Base-by-base conservation (phyloP, 805 yeast genomes). In the Wickerhamiella nectarea region DNA sequence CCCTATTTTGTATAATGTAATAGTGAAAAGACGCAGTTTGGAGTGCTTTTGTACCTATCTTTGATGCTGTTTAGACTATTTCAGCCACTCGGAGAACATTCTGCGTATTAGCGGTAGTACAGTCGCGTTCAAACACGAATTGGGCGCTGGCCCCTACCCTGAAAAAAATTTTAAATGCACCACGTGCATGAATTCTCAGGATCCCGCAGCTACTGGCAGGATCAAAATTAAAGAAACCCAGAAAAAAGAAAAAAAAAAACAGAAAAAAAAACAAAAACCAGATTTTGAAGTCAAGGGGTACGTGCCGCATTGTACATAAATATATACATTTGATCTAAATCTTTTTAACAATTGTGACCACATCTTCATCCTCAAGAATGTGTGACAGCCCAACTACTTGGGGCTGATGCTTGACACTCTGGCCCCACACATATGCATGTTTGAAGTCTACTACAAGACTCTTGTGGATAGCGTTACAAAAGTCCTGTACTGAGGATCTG, bases 401-500 rank as follows among this genome's bases (percentile, higher is more conserved):
- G 12, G 97, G 97, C 64, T 89, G 96, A 62, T 91, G 98, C 68
- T 91, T 91, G 43, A 89, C 97, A 60, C 94, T 37, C 36, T 45
- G 74, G 29, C 99, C 99, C 58, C 70, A 91, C 1, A 91, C 98
- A 48, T 85, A 73, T 1, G 98, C 98, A 54, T 76, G 80, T 64
- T 85, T 81, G 65, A 91, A 91, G 57, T 91, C 95, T 35, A 81
- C 94, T 33, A 91, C 94, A 59, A 91, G 70, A 34, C 89, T 78
- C 66, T 89, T 91, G 69, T 91, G 99, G 55, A 91, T 91, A 51
- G 86, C 80, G 62, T 85, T 83, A 77, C 98, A 91, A 51, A 91
- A 91, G 62, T 91, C 97, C 62, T 82, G 95, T 36, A 91, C 93
- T 1, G 94, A 64, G 60, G 87, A 77, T 51, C 81, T 75, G 51